A percentile compares a stretch with the other conserved stretches of the same genome.
phyloP scores from a whole-genome alignment of 2,329 filamentous ascomycete species.

The Phoma sp. region DNA sequence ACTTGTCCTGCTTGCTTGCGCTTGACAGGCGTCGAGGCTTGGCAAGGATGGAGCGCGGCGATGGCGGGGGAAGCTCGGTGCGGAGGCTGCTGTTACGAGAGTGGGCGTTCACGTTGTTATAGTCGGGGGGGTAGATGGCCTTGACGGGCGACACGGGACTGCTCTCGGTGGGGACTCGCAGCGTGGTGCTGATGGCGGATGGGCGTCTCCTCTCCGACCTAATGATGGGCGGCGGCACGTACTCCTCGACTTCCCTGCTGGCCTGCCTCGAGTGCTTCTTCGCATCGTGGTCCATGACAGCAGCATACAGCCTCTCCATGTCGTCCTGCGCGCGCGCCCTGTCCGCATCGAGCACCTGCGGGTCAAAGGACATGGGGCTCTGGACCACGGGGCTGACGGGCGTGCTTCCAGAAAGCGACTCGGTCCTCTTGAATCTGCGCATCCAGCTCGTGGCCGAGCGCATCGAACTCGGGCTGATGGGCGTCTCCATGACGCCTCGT shows the following conservation, averaged over 20 bases:
- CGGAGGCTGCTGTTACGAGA: constrained; percentile 20
- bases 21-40: constrained; percentile 46
- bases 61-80: constrained; percentile 29
- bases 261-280: constrained; percentile 50
- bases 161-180: constrained; percentile 27
- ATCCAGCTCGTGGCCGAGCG: constrained; percentile 43
- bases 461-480: constrained; percentile 42
- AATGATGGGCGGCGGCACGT: constrained; percentile 14
- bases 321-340: constrained; percentile 77
- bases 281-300: constrained; percentile 87
- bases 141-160: constrained; percentile 52
- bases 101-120: constrained; percentile 31
- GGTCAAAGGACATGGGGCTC: constrained; percentile 76
- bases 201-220: constrained; percentile 27
- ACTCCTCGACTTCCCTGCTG: constrained; percentile 29
- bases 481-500: constrained; percentile 32
- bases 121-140: constrained; percentile 56
- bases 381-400: constrained; percentile 53
- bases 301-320: constrained; percentile 88
- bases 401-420: constrained; percentile 32
- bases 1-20: constrained; percentile 45
- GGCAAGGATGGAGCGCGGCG: constrained; percentile 46
- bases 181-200: constrained; percentile 41
- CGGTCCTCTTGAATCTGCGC: constrained; percentile 42
- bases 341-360: constrained; percentile 75